phyloP scores from a whole-genome alignment of 2,329 filamentous ascomycete genomes.

The Colletotrichum brevisporum region DNA sequence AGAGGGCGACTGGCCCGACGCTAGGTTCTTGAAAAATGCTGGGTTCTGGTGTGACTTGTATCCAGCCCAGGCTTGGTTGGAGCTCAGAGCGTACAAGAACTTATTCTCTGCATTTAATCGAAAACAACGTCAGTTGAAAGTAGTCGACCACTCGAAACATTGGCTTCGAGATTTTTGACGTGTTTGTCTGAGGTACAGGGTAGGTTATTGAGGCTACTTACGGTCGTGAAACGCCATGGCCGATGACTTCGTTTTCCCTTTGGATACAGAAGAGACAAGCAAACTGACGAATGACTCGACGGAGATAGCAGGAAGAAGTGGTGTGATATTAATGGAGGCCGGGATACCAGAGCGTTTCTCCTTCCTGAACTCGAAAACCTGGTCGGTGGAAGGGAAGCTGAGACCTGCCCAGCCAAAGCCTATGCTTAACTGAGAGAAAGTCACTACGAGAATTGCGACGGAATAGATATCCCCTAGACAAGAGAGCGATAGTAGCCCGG shows the following conservation, averaged over 20 bases:
- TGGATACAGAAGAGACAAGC: not conserved
- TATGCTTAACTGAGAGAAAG: not conserved
- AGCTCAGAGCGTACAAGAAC: slow-evolving; percentile 74
- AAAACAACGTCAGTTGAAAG: slow-evolving; percentile 4
- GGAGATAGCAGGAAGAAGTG: not conserved
- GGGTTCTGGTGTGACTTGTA: slow-evolving; percentile 77
- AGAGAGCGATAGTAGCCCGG: slow-evolving; percentile 1
- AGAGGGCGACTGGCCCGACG: slow-evolving; percentile 75
- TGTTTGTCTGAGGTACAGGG: no score
- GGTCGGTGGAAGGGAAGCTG: slow-evolving; percentile 7
- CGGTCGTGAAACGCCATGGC: slow-evolving; percentile 37
- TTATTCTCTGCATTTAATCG: slow-evolving; percentile 61
- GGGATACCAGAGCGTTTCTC: not conserved
- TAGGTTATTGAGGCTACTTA: slow-evolving; percentile 7
- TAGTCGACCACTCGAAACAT: not conserved
- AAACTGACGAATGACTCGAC: not conserved
- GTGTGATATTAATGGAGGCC: not conserved
- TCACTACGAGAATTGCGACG: not conserved
- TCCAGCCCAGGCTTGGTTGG: slow-evolving; percentile 79
- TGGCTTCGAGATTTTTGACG: not conserved
- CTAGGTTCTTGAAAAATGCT: slow-evolving; percentile 77
- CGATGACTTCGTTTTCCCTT: not conserved
- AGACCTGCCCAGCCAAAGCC: slow-evolving; percentile 27
- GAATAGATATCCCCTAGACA: not conserved
- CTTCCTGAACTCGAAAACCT: not conserved